A percentile compares a stretch with the other conserved stretches of the same genome.
These are phyloP conservation scores for Ophiostoma australiae DNA, from an alignment of 2,329 filamentous ascomycete genomes.

Conservation along the genomic window DNA sequence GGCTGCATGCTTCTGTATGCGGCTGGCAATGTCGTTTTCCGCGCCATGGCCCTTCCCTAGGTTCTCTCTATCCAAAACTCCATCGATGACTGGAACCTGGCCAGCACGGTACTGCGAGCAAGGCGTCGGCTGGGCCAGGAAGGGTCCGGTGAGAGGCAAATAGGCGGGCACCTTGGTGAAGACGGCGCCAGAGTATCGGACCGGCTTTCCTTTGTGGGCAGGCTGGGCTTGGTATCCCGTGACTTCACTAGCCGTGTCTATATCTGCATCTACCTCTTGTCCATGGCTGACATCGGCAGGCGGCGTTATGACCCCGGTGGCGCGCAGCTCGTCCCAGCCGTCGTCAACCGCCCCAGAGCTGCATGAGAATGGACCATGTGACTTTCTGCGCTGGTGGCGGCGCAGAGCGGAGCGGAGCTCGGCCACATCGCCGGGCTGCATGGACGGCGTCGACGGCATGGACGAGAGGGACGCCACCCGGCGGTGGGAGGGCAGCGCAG, in stretches of 20 bases:
- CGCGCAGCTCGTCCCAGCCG: background rate
- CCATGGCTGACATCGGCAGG: background rate
- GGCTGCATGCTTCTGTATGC: background rate
- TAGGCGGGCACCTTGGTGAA: conserved; percentile 25
- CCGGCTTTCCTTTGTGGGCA: conserved; percentile 1
- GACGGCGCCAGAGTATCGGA: conserved; percentile 22
- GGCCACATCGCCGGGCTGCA: background rate
- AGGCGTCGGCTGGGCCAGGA: conserved; percentile 11
- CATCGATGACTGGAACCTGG: background rate
- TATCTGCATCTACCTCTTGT: background rate
- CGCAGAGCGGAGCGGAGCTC: background rate
- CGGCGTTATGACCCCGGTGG: background rate
- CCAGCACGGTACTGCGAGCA: background rate
- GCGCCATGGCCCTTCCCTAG: background rate
- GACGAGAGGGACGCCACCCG: background rate
- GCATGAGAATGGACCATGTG: background rate
- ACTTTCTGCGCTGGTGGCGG: background rate
- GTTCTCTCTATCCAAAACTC: background rate
- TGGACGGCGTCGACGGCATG: background rate
- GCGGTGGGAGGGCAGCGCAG: background rate
- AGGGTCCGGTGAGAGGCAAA: conserved; percentile 21
- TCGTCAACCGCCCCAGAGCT: background rate
- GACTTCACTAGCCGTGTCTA: background rate
- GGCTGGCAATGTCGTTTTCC: background rate
- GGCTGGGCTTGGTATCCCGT: background rate